phyloP scores from a whole-genome alignment of 1,284 basidiomycete species.

The Gomphus bonarii region DNA sequence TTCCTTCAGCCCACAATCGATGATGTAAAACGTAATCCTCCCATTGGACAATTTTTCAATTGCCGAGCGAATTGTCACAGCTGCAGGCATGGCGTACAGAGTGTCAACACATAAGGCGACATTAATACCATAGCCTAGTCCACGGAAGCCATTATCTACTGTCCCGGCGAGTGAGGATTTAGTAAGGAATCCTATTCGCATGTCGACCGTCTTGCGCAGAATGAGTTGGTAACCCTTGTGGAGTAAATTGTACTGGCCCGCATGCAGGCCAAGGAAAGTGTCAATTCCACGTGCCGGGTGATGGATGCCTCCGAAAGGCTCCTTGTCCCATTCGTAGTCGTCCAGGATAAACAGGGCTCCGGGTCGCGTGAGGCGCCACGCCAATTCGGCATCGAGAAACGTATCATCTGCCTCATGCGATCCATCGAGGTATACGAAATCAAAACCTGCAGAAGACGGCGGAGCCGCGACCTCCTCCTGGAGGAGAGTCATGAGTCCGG shows the following conservation, averaged over 20 bases:
- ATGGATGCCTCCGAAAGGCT: constrained; percentile 37
- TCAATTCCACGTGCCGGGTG: constrained; percentile 49
- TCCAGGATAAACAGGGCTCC: constrained; percentile 47
- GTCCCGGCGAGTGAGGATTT: constrained; percentile 13
- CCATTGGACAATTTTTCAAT: constrained; percentile 25
- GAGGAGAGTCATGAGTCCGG: constrained; percentile 37
- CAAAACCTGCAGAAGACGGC: constrained; percentile 31
- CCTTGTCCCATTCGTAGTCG: constrained; percentile 43
- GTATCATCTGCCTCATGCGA: constrained; percentile 51
- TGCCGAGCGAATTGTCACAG: constrained; percentile 36
- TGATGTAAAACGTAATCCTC: constrained; percentile 38
- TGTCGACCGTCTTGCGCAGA: constrained; percentile 36
- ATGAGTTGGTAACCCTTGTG: constrained; percentile 41
- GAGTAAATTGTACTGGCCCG: constrained; percentile 35
- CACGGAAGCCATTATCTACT: neutral
- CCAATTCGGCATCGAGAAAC: constrained; percentile 46
- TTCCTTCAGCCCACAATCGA: constrained; percentile 33
- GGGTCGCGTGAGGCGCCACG: constrained; percentile 42
- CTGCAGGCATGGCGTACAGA: constrained; percentile 36
- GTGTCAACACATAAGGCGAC: constrained; percentile 35
- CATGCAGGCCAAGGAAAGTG: constrained; percentile 39
- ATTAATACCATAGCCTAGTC: constrained; percentile 32
- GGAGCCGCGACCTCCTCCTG: constrained; percentile 31
- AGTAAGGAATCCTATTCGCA: constrained; percentile 44
- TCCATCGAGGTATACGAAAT: constrained; percentile 52